A percentile compares a stretch with the other conserved stretches of the same genome.
These are phyloP conservation scores for Coemansia sp. DNA, from an alignment of 192 early-diverging fungal genomes.

Conservation along the genomic window DNA sequence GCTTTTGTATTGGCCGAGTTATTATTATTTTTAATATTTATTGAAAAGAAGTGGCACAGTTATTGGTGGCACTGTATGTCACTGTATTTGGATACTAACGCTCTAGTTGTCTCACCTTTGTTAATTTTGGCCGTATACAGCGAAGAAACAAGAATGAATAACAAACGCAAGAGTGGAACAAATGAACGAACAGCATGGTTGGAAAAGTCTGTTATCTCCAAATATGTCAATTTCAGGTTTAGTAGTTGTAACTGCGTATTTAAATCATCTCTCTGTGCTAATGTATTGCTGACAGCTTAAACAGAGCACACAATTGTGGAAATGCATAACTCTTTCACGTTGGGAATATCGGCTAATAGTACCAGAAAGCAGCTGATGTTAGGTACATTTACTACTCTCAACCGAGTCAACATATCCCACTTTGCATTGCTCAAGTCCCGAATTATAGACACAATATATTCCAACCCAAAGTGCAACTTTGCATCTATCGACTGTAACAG, in stretches of 20 bases:
- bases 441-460: background rate
- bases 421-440: background rate
- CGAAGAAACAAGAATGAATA: background rate
- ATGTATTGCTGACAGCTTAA: background rate
- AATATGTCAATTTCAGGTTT: background rate
- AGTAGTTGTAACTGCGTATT: background rate
- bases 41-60: too few relatives aligned
- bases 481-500: background rate
- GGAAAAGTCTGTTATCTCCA: background rate
- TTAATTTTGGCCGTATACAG: background rate
- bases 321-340: background rate
- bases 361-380: background rate
- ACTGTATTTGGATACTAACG: background rate
- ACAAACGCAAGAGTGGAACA: background rate
- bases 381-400: background rate
- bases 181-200: background rate
- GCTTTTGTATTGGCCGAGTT: too few relatives aligned
- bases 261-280: background rate
- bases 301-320: too few relatives aligned
- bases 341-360: background rate
- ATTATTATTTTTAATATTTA: too few relatives aligned
- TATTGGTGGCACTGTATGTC: too few relatives aligned
- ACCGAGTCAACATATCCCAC: background rate
- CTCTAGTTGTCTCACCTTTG: background rate
- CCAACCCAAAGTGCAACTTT: background rate